Evolutionary conservation across 2,329 filamentous ascomycete species (phyloP).

Genomic region (Fusarium cyanostomum): DNA sequence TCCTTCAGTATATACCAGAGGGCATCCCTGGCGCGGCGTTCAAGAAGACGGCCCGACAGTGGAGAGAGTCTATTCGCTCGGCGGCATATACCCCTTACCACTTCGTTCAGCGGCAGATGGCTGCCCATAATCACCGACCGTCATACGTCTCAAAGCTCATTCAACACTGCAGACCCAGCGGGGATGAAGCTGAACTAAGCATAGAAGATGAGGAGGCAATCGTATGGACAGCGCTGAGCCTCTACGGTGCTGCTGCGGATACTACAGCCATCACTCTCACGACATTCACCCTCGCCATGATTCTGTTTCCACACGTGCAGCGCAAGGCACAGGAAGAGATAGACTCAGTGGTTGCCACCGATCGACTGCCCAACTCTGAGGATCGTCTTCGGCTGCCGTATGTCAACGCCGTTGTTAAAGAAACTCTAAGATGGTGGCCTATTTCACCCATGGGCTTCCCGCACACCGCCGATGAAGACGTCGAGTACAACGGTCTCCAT

Average conservation of each 20-base stretch:
- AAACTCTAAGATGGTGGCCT: conserved; percentile 40
- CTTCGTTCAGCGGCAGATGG: conserved; percentile 39
- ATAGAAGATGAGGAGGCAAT: neutral
- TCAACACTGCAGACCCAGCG: neutral
- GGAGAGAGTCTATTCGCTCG: conserved; percentile 22
- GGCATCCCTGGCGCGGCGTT: conserved; percentile 42
- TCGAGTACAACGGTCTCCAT: conserved; percentile 19
- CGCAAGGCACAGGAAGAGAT: conserved; percentile 39
- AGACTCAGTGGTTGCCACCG: conserved; percentile 33
- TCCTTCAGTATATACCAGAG: conserved; percentile 39
- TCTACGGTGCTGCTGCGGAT: conserved; percentile 6
- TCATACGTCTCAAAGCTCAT: conserved; percentile 40
- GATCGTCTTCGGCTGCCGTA: conserved; percentile 43
- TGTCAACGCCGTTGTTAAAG: conserved; percentile 42
- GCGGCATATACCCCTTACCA: conserved; percentile 32
- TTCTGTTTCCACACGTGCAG: conserved; percentile 23
- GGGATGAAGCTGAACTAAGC: neutral
- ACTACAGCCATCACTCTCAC: neutral
- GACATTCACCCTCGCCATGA: conserved; percentile 29
- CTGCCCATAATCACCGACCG: neutral
- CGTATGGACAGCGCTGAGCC: neutral
- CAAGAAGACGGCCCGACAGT: conserved; percentile 32
- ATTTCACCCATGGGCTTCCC: conserved; percentile 47
- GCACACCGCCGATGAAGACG: conserved; percentile 46
- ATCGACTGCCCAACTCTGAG: conserved; percentile 35